These are phyloP conservation scores for Penicillium sumatraense DNA, from an alignment of 2,329 filamentous ascomycete species.

Conservation along the genomic window DNA sequence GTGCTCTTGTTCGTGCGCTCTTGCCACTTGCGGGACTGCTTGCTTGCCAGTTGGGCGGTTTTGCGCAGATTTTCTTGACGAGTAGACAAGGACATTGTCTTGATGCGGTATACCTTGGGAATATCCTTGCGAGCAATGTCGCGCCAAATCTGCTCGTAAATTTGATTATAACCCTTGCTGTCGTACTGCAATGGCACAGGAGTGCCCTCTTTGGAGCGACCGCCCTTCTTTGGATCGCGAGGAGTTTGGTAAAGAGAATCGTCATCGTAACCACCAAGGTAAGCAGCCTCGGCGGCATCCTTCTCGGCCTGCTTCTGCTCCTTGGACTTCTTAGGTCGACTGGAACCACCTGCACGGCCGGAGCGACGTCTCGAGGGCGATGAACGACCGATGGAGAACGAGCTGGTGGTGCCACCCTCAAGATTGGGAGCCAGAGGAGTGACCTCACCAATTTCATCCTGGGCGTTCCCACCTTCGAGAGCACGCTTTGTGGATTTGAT, in stretches of 20 bases:
- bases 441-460: conserved; percentile 73
- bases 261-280: conserved; percentile 66
- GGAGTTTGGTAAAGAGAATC: conserved; percentile 56
- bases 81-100: conserved; percentile 80
- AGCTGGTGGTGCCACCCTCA: conserved; percentile 83
- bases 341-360: conserved; percentile 58
- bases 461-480: conserved; percentile 77
- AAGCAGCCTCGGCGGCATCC: conserved; percentile 81
- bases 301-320: conserved; percentile 72
- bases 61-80: conserved; percentile 97
- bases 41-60: conserved; percentile 93
- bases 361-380: conserved; percentile 57
- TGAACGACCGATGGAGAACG: conserved; percentile 72
- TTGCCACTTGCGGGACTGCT: conserved; percentile 97
- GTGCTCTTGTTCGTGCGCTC: conserved; percentile 97
- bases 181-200: conserved; percentile 69
- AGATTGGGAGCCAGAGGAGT: conserved; percentile 77
- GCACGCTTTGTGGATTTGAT: conserved; percentile 87
- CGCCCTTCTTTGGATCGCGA: conserved; percentile 56
- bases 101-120: conserved; percentile 87
- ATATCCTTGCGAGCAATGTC: conserved; percentile 93
- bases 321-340: conserved; percentile 85
- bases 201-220: conserved; percentile 48
- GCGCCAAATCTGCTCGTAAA: conserved; percentile 96
- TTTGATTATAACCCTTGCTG: conserved; percentile 93